phyloP scores from a whole-genome alignment of 306 rosid genomes.

The Begonia masoniana region DNA sequence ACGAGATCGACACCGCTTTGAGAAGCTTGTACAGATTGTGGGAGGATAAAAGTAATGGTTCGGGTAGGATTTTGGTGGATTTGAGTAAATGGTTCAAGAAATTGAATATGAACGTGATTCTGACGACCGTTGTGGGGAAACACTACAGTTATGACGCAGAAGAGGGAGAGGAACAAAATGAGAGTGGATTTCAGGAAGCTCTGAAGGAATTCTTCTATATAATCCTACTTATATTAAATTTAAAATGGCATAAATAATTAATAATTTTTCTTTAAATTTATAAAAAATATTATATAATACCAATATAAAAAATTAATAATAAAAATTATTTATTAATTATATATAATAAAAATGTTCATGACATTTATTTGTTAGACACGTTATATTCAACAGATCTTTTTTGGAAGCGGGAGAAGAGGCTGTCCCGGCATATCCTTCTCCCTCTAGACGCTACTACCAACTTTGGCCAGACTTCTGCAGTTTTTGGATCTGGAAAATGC shows the following conservation, averaged over 20 bases:
- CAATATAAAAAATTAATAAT: no score
- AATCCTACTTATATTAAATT: no score
- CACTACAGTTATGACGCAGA: background rate
- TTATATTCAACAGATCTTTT: no score
- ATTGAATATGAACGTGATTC: background rate
- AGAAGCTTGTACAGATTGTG: background rate
- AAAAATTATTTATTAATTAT: no score
- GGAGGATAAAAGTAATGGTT: background rate
- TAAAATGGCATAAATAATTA: no score
- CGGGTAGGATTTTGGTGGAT: background rate
- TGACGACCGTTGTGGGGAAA: background rate
- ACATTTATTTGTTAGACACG: no score
- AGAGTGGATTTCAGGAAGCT: constrained; percentile 6
- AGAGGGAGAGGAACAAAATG: background rate
- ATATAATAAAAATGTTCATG: no score
- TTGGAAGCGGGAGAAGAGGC: constrained; percentile 3
- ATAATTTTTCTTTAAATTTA: no score
- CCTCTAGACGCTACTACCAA: background rate
- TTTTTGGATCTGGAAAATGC: background rate
- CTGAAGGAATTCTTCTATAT: constrained; percentile 17
- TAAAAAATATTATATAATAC: no score
- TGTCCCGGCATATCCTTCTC: constrained; percentile 1
- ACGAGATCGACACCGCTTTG: background rate
- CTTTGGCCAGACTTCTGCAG: background rate
- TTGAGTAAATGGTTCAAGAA: background rate